Base-by-base conservation (phyloP, 306 rosid genomes). In the Pterocarpus macrocarpus region DNA sequence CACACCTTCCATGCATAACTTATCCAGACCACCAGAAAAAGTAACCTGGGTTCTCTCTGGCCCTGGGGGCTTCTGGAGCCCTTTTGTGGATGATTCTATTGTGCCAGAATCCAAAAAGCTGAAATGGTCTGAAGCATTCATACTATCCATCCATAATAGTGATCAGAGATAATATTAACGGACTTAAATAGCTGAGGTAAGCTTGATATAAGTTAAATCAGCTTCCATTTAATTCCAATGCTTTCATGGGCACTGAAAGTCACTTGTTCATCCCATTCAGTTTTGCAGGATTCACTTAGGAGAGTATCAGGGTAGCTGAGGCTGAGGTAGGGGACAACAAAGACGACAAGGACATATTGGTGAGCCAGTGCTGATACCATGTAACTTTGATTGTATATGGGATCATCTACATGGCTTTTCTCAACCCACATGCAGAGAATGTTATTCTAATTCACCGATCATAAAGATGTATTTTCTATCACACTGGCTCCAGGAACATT, bases 21-120 rank as follows among this genome's bases (percentile, higher is more conserved):
- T 77, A 78, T 58, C 87, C 8, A 3, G 38, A 83, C 88, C 85
- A 14, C 91, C 92, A 36, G 70, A 74, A 44, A 89, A 80, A 56
- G 83, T 92, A 50, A 88, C 80, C 9, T 92, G 97, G 95, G 91
- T 90, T 86, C 90, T 90, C 15, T 69, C 90, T 17, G 83, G 87
- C 72, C 73, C 86, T 15, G 87, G 88, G 1, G 93, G 84, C 2
- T 28, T 45, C 71, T 92, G 95, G 95, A 85, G 45, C 64, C 89
- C 95, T 69, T 83, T 68, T 65, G 12, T 89, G 63, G 78, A 75
- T 28, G 84, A 85, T 44, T 82, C 77, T 5, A 11, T 34, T 63
- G 89, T 92, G 32, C 63, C 86, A n/a, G 90, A 88, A 30, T 83
- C 89, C 70, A 86, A 75, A 41, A 83, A 80, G 89, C 73, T 78